Base-by-base conservation (phyloP, 2,329 filamentous ascomycete genomes). In the Mariannaea sp. region DNA sequence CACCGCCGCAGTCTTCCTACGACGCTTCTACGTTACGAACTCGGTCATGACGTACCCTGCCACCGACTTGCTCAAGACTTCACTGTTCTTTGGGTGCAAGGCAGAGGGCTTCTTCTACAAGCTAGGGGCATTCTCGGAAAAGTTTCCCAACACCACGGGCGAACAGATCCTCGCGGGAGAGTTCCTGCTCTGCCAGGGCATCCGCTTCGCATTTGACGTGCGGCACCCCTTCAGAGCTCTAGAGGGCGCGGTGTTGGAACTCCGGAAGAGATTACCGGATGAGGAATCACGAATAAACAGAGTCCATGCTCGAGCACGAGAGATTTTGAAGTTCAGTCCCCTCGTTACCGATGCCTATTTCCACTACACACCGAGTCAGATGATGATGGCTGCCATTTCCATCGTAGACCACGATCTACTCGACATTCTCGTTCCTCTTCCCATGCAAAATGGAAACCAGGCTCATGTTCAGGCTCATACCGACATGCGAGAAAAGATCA, bases 41-140 rank as follows among this genome's bases (percentile, higher is more conserved):
- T 95, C 90, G 33, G 85, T 92, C 67, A 96, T 97, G 90, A 96
- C 92, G 24, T 97, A 99, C 70, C 90, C 93, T 57, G 93, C 92
- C 0, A 89, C 90, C 57, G 87, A 91, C 58, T 89, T 97, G 61
- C 86, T 96, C 70, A 90, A 92, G 68, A 94, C 92, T 24, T 90
- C 89, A 29, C 82, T 99, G 49, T 97, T 95, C 77, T 89, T 99
- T 59, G 92, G 92, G 8, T 92, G 88, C 66, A 99, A 99, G 75
- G 90, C 91, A 4, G 93, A 99, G 68, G 90, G 90, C 55, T 84
- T 86, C 70, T 92, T 93, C 71, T 84, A 87, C 55, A 82, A 85
- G 14, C 71, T 82, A 5, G 69, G 72, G 16, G 78, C 78, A 67
- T 95, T 96, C 66, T 85, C 83, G 20, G 82, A 85, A 46, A 85